Conservation (phyloP, 2,329 filamentous ascomycete genomes). For the Nemania diffusa region DNA sequence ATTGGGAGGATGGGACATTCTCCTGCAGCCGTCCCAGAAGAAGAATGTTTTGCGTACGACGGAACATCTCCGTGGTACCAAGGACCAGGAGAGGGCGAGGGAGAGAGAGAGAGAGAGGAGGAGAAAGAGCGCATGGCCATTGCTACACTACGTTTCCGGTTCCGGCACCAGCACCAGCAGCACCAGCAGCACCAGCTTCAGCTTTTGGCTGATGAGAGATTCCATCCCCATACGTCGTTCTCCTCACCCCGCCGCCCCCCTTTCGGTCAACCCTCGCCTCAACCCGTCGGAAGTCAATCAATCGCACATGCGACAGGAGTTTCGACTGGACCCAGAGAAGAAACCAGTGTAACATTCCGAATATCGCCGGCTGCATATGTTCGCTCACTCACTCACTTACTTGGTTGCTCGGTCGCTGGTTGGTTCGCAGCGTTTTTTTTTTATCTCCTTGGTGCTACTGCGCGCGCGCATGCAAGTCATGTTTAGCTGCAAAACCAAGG, state of each 20-base stretch:
- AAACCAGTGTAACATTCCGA: conserved; percentile 17
- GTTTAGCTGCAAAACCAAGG: conserved; percentile 18
- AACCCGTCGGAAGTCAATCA: conserved; percentile 30
- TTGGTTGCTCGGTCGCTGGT: conserved; percentile 5
- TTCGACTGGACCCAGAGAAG: conserved; percentile 19
- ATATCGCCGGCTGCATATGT: conserved; percentile 20
- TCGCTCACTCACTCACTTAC: not conserved
- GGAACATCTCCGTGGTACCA: conserved; percentile 22
- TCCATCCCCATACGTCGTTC: conserved; percentile 17
- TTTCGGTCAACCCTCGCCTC: not conserved
- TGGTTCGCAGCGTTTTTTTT: conserved; percentile 20
- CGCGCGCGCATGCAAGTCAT: conserved; percentile 24
- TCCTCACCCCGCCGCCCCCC: conserved; percentile 5
- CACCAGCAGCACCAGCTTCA: not conserved
- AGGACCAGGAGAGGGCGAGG: not conserved
- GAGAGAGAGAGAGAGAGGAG: not conserved
- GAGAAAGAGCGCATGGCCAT: conserved; percentile 12
- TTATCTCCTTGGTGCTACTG: conserved; percentile 19
- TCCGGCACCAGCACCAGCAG: conserved; percentile 17
- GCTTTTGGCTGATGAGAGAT: conserved; percentile 3
- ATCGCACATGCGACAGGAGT: conserved; percentile 32
- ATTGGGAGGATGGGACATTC: conserved; percentile 17
- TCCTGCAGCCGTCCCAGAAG: conserved; percentile 27
- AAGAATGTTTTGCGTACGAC: conserved; percentile 21
- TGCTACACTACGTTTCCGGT: conserved; percentile 24